phyloP scores from a whole-genome alignment of 768 basidiomycete species.

The Dictyophora rubrovolvata region DNA sequence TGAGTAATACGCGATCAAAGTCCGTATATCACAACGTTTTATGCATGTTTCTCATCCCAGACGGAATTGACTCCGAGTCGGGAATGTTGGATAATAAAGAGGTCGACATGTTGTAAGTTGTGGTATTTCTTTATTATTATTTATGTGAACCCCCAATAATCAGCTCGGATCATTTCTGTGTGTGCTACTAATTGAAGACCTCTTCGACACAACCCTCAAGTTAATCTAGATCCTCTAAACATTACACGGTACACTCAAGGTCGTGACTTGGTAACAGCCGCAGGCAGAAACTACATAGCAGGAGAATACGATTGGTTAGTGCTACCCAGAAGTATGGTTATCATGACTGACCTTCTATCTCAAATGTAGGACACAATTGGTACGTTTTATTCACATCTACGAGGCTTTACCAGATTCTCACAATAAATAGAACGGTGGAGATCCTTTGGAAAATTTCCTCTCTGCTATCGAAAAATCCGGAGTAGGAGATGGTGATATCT shows the following conservation, averaged over 20 bases:
- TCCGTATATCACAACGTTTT: background rate
- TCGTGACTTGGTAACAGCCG: conserved; percentile 10
- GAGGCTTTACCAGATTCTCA: background rate
- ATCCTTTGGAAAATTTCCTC: conserved; percentile 14
- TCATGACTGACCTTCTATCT: background rate
- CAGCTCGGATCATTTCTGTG: conserved; percentile 13
- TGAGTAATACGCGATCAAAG: background rate
- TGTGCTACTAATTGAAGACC: background rate
- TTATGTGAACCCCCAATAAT: background rate
- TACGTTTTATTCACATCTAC: background rate
- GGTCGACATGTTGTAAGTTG: conserved; percentile 17
- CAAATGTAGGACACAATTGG: conserved; percentile 1
- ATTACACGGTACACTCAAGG: conserved; percentile 13
- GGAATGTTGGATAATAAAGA: conserved; percentile 11
- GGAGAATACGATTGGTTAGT: conserved; percentile 21
- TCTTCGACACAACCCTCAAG: no score
- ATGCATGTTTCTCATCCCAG: background rate
- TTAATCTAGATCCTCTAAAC: conserved; percentile 13
- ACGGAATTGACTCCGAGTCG: conserved; percentile 14
- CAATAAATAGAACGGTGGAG: conserved; percentile 8
- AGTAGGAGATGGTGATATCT: conserved; percentile 16
- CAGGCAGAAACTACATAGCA: conserved; percentile 15
- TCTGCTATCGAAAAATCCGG: conserved; percentile 10
- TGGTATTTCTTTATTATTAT: background rate
- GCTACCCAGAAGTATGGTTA: background rate